Conservation (phyloP, 371 early-diverging fungal genomes). For the Apophysomyces variabilis region DNA sequence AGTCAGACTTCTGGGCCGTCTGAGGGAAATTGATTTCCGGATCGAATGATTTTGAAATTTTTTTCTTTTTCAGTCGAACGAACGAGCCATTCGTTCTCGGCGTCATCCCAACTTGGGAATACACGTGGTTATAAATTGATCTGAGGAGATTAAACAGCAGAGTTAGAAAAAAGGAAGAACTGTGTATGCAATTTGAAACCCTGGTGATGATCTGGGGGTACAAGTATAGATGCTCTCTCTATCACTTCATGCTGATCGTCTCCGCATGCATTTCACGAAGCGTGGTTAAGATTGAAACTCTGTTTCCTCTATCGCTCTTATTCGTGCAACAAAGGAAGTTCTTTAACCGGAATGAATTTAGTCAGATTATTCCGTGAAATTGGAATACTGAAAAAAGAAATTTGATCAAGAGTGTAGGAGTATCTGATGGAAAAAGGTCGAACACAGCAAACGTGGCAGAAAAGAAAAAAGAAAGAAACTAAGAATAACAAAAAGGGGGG, state of each 20-base stretch:
- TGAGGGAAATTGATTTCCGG: not conserved
- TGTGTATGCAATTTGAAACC: too few relatives aligned
- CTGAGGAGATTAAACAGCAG: not conserved
- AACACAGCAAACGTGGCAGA: too few relatives aligned
- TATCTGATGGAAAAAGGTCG: not conserved
- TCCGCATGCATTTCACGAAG: constrained; percentile 1
- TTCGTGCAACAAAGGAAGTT: constrained; percentile 1
- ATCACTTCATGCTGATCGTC: constrained; percentile 9
- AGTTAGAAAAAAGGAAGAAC: not conserved
- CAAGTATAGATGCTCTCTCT: not conserved
- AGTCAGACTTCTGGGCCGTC: too few relatives aligned
- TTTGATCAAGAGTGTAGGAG: not conserved
- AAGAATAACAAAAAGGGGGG: too few relatives aligned
- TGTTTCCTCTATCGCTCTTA: not conserved
- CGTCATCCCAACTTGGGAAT: constrained; percentile 5
- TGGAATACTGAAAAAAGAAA: not conserved
- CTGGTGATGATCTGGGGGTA: not conserved
- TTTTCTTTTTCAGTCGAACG: constrained; percentile 1
- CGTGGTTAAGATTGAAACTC: not conserved
- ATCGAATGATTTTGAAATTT: constrained; percentile 11
- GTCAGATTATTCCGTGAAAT: not conserved
- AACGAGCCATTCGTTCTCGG: constrained; percentile 9
- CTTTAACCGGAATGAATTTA: not conserved
- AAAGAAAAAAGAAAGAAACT: too few relatives aligned
- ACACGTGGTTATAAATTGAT: not conserved